Base-by-base conservation (phyloP, 371 early-diverging fungal genomes). In the Actinomortierella ambigua region DNA sequence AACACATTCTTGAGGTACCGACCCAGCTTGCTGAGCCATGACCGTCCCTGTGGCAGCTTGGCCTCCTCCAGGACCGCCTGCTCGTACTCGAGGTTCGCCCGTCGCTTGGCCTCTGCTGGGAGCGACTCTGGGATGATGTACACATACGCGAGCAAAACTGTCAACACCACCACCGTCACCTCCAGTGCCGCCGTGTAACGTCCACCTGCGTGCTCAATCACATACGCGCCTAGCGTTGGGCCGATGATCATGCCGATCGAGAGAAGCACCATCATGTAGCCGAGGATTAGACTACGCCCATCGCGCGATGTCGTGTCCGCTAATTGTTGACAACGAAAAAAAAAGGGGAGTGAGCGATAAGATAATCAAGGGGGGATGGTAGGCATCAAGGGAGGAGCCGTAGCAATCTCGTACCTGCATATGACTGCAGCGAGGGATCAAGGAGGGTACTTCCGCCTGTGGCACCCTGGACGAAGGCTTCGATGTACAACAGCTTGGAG, bases 401-500 rank as follows among this genome's bases (percentile, higher is more conserved):
- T n/a, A n/a, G n/a, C n/a, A n/a, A n/a, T n/a, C n/a, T n/a, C 57
- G 41, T 67, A 61, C 68, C 61, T 18, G 53, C n/a, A 46, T 67
- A 61, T 6, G 68, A 42, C 39, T 44, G 56, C 28, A 61, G 8
- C 9, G 57, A 15, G 15, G 68, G 55, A 11, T 53, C 54, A 14
- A 61, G 23, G 18, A 61, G 44, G 7, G 61, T 8, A 13, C 39
- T 53, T 41, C 50, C 67, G 13, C 67, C 67, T 5, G 59, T 26
- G 48, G 43, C 39, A 2, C 67, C 67, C 1, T n/a, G 22, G 11
- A 65, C 13, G 3, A 67, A 18, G 1, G 57, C 56, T 3, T 61
- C 42, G n/a, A 29, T 27, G 43, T 53, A 67, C 1, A 67, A 49
- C 3, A 42, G 17, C 14, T 50, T n/a, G 7, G 48, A 2, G 1